phyloP scores from a whole-genome alignment of 371 early-diverging fungal species.

The Neoconidiobolus thromboides region DNA sequence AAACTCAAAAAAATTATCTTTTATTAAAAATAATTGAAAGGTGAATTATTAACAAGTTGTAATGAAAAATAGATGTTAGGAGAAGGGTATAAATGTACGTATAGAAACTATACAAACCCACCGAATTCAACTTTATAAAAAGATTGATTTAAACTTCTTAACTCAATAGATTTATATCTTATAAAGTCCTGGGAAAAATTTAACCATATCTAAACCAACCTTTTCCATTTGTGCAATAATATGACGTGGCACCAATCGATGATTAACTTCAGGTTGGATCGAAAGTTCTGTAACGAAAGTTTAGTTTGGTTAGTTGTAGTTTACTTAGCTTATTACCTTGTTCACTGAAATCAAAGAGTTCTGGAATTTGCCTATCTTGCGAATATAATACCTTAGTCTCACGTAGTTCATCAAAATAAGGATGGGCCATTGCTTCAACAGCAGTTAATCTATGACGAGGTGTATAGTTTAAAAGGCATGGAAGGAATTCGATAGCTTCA shows the following conservation, averaged over 20 bases:
- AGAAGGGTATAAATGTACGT: too few species aligned
- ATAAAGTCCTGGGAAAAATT: constrained; percentile 5
- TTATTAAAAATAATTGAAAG: too few species aligned
- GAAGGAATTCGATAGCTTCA: constrained; percentile 79
- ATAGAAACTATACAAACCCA: too few species aligned
- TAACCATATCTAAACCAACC: constrained; percentile 5
- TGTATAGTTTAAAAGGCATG: constrained; percentile 82
- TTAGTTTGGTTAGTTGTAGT: not conserved
- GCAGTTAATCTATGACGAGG: constrained; percentile 81
- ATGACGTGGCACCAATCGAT: constrained; percentile 1
- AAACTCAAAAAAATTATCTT: too few species aligned
- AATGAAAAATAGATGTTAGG: too few species aligned
- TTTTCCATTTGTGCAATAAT: constrained; percentile 6
- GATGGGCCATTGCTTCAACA: constrained; percentile 82
- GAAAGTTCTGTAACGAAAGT: not conserved
- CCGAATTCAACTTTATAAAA: too few species aligned
- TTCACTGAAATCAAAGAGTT: constrained; percentile 75
- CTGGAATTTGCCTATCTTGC: constrained; percentile 63
- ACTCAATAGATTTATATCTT: not conserved
- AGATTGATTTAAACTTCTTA: too few species aligned
- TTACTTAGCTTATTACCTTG: constrained; percentile 29
- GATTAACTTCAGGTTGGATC: constrained; percentile 6
- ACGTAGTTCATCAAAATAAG: constrained; percentile 93
- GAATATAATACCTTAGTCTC: constrained; percentile 58
- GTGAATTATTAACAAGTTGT: too few species aligned